Conservation (phyloP, 495 filamentous ascomycete genomes). For the Neurospora africana region DNA sequence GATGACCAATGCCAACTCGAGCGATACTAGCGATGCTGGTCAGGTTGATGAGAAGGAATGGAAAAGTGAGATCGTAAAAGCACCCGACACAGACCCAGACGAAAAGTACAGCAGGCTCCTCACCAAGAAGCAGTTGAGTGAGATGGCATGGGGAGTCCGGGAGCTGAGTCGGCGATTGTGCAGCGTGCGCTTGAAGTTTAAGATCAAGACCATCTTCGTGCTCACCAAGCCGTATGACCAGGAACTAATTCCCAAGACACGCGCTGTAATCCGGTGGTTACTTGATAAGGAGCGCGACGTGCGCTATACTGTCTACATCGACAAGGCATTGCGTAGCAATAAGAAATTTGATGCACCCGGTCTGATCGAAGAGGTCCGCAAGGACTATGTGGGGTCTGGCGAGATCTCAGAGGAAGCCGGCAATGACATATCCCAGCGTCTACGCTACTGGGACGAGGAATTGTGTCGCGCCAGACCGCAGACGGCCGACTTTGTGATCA, state of each 20-base stretch:
- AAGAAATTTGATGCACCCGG: constrained; percentile 58
- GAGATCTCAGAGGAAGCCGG: constrained; percentile 30
- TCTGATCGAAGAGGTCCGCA: constrained; percentile 38
- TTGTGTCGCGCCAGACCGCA: constrained; percentile 71
- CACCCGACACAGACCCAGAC: constrained; percentile 9
- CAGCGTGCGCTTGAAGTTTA: constrained; percentile 66
- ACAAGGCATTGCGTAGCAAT: constrained; percentile 59
- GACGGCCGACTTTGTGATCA: constrained; percentile 85
- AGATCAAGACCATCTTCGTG: constrained; percentile 73
- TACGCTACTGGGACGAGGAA: constrained; percentile 74
- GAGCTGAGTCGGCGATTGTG: constrained; percentile 80
- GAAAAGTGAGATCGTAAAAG: constrained; percentile 24
- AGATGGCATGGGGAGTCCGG: constrained; percentile 92
- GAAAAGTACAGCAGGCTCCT: constrained; percentile 47
- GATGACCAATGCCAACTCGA: background rate
- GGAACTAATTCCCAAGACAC: constrained; percentile 64
- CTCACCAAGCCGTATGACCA: constrained; percentile 84
- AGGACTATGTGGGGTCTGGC: constrained; percentile 18
- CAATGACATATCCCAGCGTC: constrained; percentile 42
- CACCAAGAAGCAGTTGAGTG: constrained; percentile 84
- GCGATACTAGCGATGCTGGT: constrained; percentile 11
- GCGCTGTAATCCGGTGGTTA: constrained; percentile 75
- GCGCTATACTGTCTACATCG: constrained; percentile 68
- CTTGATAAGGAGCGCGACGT: constrained; percentile 61
- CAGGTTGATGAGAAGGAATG: constrained; percentile 37